Evolutionary conservation across 768 basidiomycete genomes (phyloP).

Genomic region (Pilatotrama ljubarskyi): DNA sequence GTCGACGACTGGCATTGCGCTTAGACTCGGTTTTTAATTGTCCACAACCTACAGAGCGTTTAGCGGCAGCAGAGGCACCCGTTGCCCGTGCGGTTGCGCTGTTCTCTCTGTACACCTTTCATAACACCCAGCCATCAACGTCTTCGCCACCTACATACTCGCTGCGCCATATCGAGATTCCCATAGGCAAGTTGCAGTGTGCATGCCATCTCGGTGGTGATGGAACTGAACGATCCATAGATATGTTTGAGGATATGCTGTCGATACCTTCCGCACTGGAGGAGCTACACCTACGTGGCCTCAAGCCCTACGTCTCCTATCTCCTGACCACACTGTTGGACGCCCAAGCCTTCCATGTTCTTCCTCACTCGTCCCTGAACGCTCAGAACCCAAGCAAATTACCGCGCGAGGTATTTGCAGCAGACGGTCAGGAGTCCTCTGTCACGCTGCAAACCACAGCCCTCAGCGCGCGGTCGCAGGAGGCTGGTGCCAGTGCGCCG

Average conservation of each 20-base stretch:
- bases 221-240: slow-evolving; percentile 37
- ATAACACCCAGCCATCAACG: slow-evolving; percentile 61
- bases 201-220: slow-evolving; percentile 2
- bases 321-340: slow-evolving; percentile 50
- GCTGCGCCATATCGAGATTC: slow-evolving; percentile 58
- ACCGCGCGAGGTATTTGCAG: slow-evolving; percentile 65
- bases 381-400: slow-evolving; percentile 63
- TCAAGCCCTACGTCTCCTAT: slow-evolving; percentile 53
- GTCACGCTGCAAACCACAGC: slow-evolving; percentile 20
- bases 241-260: slow-evolving; percentile 53
- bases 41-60: slow-evolving; percentile 47
- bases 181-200: slow-evolving; percentile 48
- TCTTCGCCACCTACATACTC: slow-evolving; percentile 51
- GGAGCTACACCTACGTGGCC: slow-evolving; percentile 40
- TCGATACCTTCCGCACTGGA: slow-evolving; percentile 48
- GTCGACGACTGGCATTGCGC: slow-evolving; percentile 22
- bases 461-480: neutral
- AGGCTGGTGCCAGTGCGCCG: neutral
- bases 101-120: slow-evolving; percentile 72
- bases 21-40: neutral
- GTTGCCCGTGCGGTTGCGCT: slow-evolving; percentile 60
- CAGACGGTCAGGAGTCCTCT: slow-evolving; percentile 33
- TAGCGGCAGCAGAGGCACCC: slow-evolving; percentile 48
- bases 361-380: slow-evolving; percentile 51
- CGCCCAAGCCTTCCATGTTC: slow-evolving; percentile 55